These are phyloP conservation scores for Purshia tridentata DNA, from an alignment of 306 rosid species.

Conservation along the genomic window DNA sequence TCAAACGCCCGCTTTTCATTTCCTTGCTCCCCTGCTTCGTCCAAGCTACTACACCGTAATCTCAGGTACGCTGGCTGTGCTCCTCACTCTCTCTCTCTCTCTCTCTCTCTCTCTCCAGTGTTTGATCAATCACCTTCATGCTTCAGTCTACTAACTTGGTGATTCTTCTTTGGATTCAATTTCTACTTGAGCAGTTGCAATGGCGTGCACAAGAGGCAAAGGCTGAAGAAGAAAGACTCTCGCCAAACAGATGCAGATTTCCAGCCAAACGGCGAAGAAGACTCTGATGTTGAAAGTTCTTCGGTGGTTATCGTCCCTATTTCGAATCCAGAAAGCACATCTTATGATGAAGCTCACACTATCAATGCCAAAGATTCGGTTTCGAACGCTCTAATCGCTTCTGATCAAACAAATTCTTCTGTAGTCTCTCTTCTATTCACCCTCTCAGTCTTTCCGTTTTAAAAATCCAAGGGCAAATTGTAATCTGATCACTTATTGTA, in stretches of 20 bases:
- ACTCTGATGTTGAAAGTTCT: constrained; percentile 35
- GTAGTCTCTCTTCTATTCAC: constrained; percentile 31
- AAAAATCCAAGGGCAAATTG: neutral
- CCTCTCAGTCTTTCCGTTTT: neutral
- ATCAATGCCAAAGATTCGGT: constrained; percentile 32
- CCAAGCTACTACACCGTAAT: constrained; percentile 57
- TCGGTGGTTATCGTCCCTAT: constrained; percentile 31
- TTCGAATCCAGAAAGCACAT: constrained; percentile 33
- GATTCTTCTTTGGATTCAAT: neutral
- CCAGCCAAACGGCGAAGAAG: constrained; percentile 43
- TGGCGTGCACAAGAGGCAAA: constrained; percentile 55
- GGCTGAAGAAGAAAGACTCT: constrained; percentile 63
- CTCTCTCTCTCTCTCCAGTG: neutral
- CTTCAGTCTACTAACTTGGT: neutral
- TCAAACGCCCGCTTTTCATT: constrained; percentile 32
- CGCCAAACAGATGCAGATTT: constrained; percentile 36
- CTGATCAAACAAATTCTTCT: constrained; percentile 39
- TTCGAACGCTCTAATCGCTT: constrained; percentile 23
- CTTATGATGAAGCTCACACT: constrained; percentile 26
- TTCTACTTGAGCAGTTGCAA: constrained; percentile 50
- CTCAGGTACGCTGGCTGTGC: constrained; percentile 38
- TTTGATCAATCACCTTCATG: neutral
- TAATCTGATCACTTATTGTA: constrained; percentile 1
- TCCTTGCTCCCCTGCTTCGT: constrained; percentile 36
- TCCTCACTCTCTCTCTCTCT: neutral